Evolutionary conservation across 371 early-diverging fungal genomes (phyloP), one percentile per base, ranked within the genome.

Genomic region (Rhizopus microsporus): DNA sequence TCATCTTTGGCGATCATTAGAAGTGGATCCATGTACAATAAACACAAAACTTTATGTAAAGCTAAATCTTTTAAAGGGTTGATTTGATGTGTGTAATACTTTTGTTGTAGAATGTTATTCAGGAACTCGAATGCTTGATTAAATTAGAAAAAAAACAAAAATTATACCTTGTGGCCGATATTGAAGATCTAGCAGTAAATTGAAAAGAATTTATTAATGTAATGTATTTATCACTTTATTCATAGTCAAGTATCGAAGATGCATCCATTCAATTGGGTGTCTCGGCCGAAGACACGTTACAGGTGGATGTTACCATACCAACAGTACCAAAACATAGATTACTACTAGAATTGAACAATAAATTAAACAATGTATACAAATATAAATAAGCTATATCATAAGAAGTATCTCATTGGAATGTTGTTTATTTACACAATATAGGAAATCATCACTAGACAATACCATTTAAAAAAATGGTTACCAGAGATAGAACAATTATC

Each of bases 171-270:
- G 59, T 72, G 4, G 81, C 81, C 5, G 67, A 72, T 52, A 74
- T 80, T 43, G 73, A 78, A 54, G 81, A 80, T 59, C 42, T 72
- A 15, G 68, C 76, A 72, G 81, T 71, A 71, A 43, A 15, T 31
- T 23, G 23, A 23, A 23, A 23, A 23, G 23, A 23, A 23, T 23
- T 23, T 23, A 15, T 7, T 3, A 45, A 6, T 58, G 42, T 43
- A 57, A 66, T 38, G 32, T 45, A 9, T 47, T 53, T 8, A 13
- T 23, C 12, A 38, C 6, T 17, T n/a, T 16, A 39, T 38, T 44
- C 32, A 29, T 42, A 66, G 67, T 37, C 57, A 30, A 61, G 39
- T 50, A 59, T 67, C 29, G 69, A 65, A 44, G 46, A 23, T 23
- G 56, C 62, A 35, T 66, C 62, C 8, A 29, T 35, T 13, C 48